These are phyloP conservation scores for Carex sylvatica DNA, from an alignment of 202 grass and related monocot species.

Conservation along the genomic window DNA sequence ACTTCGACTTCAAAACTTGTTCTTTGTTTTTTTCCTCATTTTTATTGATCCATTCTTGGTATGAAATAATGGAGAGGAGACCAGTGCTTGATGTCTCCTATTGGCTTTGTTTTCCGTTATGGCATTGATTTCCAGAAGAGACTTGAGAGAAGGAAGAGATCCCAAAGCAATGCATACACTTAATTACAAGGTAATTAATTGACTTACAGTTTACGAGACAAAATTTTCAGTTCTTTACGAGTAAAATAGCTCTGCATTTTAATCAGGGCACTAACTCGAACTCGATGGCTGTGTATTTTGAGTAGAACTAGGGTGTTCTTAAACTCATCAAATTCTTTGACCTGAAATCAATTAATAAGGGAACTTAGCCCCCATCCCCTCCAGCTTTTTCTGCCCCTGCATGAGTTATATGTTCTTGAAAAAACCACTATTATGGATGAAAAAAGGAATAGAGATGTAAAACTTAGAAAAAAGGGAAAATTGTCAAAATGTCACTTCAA, in stretches of 20 bases:
- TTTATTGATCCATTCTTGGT: background rate
- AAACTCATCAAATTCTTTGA: too few relatives aligned
- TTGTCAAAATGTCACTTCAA: too few relatives aligned
- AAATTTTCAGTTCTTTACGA: background rate
- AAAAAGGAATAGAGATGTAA: background rate
- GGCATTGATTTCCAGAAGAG: background rate
- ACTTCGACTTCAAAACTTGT: too few relatives aligned
- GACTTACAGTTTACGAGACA: conserved; percentile 9
- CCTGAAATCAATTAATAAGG: too few relatives aligned
- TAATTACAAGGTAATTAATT: background rate
- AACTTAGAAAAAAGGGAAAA: background rate
- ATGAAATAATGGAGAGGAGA: conserved; percentile 5
- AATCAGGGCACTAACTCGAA: background rate
- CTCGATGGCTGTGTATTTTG: background rate
- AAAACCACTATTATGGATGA: background rate
- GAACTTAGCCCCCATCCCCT: too few relatives aligned
- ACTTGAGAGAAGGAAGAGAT: conserved; percentile 10
- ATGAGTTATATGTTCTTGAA: background rate
- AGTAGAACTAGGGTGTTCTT: too few relatives aligned
- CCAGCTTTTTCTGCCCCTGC: too few relatives aligned
- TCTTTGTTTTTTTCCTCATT: background rate
- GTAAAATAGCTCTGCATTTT: background rate
- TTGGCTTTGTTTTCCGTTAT: background rate
- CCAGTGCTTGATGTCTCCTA: background rate
- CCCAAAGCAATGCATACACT: conserved; percentile 11